Base-by-base conservation (phyloP, 176 grass and related monocot species). In the Phoenix dactylifera region DNA sequence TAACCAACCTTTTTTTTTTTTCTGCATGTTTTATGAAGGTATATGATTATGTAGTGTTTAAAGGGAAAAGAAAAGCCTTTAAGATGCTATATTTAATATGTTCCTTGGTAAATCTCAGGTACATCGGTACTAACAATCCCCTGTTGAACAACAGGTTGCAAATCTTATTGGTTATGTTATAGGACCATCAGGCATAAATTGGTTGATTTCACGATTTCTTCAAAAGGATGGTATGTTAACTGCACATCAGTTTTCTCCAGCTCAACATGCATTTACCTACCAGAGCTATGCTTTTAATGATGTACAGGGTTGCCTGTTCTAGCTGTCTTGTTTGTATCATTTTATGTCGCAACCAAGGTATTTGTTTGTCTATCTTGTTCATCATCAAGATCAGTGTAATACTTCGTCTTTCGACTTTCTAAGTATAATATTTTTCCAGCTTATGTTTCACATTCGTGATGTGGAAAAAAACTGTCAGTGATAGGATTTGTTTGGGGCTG, bases 161-260 rank as follows among this genome's bases (percentile, higher is more conserved):
- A 97, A 97, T 49, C 83, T 97, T 69, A 87, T 75, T 17, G 92
- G 92, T 39, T 97, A 88, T 24, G 87, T 97, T 22, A 88, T 90
- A 50, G 87, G 92, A 57, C 84, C 92, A 9, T 79, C 78, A 2
- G 78, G 87, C 48, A 78, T 85, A 28, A 87, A 84, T 65, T 67
- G 77, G 59, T 69, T 97, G 53, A 70, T 91, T 7, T 83, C 81
- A 23, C 77, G 65, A 32, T 88, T 91, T 87, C 64, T 79, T 67
- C 72, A 71, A 18, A 85, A 76, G 35, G 87, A 88, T 60, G 87
- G 92, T 77, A 72, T 32, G 17, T 25, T 17, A 54, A 58, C 53
- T 19, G 7, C 32, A 26, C 2, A 35, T 44, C 0, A 4, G 44
- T 51, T 80, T 26, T 22, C 5, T 53, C 53, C 32, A 22, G 4